phyloP scores from a whole-genome alignment of 2,329 filamentous ascomycete genomes.

The Emericellopsis cladophorae region DNA sequence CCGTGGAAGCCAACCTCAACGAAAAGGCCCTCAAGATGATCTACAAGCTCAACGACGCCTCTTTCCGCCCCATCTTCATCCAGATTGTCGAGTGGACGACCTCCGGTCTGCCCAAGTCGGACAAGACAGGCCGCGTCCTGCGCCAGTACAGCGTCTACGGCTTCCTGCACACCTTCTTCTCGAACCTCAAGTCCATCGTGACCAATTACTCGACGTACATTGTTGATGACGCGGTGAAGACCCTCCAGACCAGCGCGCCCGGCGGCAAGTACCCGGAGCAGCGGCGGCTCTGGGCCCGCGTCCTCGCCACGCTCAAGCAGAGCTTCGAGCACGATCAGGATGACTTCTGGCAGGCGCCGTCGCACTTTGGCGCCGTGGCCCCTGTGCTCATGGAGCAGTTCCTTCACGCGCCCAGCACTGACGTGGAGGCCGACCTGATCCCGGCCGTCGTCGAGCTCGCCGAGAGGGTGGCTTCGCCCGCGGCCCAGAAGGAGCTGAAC shows the following conservation, averaged over 20 bases:
- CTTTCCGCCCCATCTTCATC: constrained; percentile 84
- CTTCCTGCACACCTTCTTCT: constrained; percentile 71
- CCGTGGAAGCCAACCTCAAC: constrained; percentile 54
- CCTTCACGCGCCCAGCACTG: constrained; percentile 28
- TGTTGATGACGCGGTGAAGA: constrained; percentile 58
- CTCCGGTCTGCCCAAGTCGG: constrained; percentile 46
- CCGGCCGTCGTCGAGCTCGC: constrained; percentile 64
- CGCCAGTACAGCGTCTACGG: constrained; percentile 68
- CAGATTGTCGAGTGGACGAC: constrained; percentile 74
- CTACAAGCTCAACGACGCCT: constrained; percentile 89
- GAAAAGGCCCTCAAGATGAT: constrained; percentile 76
- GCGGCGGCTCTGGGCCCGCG: constrained; percentile 51
- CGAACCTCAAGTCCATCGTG: constrained; percentile 81
- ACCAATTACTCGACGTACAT: constrained; percentile 84
- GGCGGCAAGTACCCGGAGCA: constrained; percentile 25
- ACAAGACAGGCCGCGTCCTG: constrained; percentile 41
- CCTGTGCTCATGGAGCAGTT: constrained; percentile 59
- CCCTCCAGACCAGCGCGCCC: constrained; percentile 42
- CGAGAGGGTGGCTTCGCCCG: constrained; percentile 71
- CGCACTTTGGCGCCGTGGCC: constrained; percentile 67
- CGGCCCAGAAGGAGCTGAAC: constrained; percentile 89
- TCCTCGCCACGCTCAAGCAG: constrained; percentile 59
- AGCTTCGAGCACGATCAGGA: constrained; percentile 86
- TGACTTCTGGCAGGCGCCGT: constrained; percentile 88
- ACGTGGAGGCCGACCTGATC: constrained; percentile 43